Conservation (phyloP, 768 basidiomycete species). For the Lanmaoa pseudosensibilis region DNA sequence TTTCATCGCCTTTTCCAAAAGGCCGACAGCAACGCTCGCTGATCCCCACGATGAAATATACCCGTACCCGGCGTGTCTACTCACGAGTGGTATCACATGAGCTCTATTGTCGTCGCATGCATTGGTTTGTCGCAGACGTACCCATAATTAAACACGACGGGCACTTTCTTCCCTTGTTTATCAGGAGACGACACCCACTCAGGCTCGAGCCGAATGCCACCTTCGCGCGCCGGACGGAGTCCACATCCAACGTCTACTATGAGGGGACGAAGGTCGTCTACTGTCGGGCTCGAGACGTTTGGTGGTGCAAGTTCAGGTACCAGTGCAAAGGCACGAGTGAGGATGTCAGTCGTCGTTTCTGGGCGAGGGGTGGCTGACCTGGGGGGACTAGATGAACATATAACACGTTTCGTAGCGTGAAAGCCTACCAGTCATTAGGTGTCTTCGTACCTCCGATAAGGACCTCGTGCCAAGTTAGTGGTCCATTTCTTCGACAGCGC, state of each 20-base stretch:
- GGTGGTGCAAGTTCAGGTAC: slow-evolving; percentile 58
- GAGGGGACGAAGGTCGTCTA: slow-evolving; percentile 48
- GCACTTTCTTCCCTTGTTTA: slow-evolving; percentile 33
- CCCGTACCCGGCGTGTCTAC: slow-evolving; percentile 56
- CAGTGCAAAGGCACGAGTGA: slow-evolving; percentile 49
- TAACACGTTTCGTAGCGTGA: background rate
- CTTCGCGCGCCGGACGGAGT: slow-evolving; percentile 42
- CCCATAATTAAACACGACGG: slow-evolving; percentile 59
- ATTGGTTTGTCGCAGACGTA: background rate
- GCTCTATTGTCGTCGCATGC: background rate
- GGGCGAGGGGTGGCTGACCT: slow-evolving; percentile 3
- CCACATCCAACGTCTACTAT: slow-evolving; percentile 54
- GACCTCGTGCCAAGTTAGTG: too few species aligned
- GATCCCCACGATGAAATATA: slow-evolving; percentile 64
- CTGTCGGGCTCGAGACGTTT: slow-evolving; percentile 43
- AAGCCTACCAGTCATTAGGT: slow-evolving; percentile 57
- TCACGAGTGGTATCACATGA: background rate
- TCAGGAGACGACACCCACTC: slow-evolving; percentile 37
- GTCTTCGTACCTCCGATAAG: too few species aligned
- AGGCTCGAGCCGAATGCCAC: slow-evolving; percentile 57
- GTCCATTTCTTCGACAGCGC: too few species aligned
- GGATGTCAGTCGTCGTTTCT: slow-evolving; percentile 52
- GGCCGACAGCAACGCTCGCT: slow-evolving; percentile 45
- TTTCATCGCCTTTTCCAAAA: slow-evolving; percentile 36
- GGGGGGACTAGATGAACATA: background rate